Base-by-base conservation (phyloP, 768 basidiomycete genomes). In the Tricholoma bakamatsutake region DNA sequence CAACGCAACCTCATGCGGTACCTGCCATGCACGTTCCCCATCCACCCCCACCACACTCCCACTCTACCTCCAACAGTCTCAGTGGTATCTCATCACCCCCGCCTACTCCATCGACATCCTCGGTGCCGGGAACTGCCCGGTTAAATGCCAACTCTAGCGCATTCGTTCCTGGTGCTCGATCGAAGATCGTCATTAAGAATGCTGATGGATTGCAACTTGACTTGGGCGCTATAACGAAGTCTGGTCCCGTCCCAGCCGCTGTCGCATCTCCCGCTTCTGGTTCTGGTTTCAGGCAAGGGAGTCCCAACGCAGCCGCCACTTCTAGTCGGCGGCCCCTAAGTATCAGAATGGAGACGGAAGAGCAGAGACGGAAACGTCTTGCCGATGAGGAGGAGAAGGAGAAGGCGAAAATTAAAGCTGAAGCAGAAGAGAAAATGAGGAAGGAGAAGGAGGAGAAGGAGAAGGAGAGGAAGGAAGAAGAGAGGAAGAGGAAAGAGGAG, bases 171-270 rank as follows among this genome's bases (percentile, higher is more conserved):
- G 66, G 72, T 30, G 61, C 69, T 10, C 71, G 76, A 10, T 61
- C 67, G 53, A 79, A 76, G 63, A 73, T 82, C 39, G 79, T 81
- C 31, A 74, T 90, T 57, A 89, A 87, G 70, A 80, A 72, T 53
- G 71, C 78, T 40, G 81, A 85, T 43, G 90, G 90, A 30, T 77
- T 70, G 21, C 86, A 88, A 69, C 73, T 90, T 50, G 77, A 81
- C 37, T 54, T 91, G 42, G 80, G 80, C 54, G 66, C 75, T 35
- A 72, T 88, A 65, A 76, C 75, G 33, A 79, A 82, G 59, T 67
- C 76, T 47, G 30, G 18, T 28, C 67, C 74, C 35, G 70, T 78
- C 0, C 65, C 76, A 2, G 65, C 72, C 1, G 72, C 76, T 0
- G 66, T 76, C 9, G 59, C 74, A 2, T 59, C 77, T 3, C 64